Evolutionary conservation across 495 filamentous ascomycete species (phyloP).

Genomic region (Penicillium manginii): DNA sequence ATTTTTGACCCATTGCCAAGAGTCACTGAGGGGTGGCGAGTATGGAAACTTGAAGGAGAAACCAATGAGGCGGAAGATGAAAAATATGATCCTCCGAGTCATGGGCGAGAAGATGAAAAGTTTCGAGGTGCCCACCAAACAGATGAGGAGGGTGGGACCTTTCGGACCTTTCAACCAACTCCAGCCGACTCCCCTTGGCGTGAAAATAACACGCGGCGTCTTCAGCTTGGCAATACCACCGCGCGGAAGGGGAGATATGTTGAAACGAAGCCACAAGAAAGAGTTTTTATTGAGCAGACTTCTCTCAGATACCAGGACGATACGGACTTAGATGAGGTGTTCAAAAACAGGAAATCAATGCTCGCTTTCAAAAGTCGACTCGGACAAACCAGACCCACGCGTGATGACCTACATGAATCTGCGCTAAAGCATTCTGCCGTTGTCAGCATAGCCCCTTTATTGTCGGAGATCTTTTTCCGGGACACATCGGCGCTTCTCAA

Average conservation of each 20-base stretch:
- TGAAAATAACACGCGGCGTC: too few relatives aligned
- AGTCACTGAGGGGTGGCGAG: slow-evolving; percentile 4
- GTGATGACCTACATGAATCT: background rate
- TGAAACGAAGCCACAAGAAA: slow-evolving; percentile 1
- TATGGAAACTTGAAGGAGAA: background rate
- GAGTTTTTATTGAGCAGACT: slow-evolving; percentile 16
- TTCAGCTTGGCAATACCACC: too few relatives aligned
- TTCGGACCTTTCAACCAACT: too few relatives aligned
- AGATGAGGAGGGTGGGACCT: background rate
- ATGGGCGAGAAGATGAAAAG: too few relatives aligned
- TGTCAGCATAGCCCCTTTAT: background rate
- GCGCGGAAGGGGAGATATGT: too few relatives aligned
- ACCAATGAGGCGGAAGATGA: background rate
- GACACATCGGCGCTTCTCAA: slow-evolving; percentile 15
- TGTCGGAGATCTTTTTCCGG: slow-evolving; percentile 12
- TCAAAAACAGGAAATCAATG: background rate
- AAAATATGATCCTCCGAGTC: background rate
- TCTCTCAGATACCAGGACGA: slow-evolving; percentile 7
- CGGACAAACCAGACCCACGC: slow-evolving; percentile 7
- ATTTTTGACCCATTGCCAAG: slow-evolving; percentile 19
- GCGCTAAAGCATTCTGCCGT: background rate
- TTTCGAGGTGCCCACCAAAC: background rate
- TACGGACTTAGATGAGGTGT: slow-evolving; percentile 15
- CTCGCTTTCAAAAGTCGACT: background rate
- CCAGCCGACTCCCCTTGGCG: too few relatives aligned